These are phyloP conservation scores for Penicillium sp. DNA, from an alignment of 2,329 filamentous ascomycete species.

Conservation along the genomic window DNA sequence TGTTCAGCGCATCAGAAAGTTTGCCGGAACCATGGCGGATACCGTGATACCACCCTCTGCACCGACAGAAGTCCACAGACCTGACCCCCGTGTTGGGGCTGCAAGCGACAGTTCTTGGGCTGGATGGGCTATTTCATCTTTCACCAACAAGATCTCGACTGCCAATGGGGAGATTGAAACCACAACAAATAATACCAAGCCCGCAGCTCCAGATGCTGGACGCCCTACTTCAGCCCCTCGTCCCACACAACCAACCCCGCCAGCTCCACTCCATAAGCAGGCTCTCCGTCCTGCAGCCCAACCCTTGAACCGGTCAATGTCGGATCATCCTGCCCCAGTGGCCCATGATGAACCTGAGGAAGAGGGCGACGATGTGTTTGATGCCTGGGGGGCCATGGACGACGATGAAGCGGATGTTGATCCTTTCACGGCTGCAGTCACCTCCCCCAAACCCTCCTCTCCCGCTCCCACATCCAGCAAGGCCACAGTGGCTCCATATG, in stretches of 20 bases:
- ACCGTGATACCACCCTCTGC: slow-evolving; percentile 70
- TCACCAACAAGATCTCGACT: slow-evolving; percentile 87
- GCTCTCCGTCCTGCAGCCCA: slow-evolving; percentile 28
- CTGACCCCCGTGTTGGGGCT: slow-evolving; percentile 74
- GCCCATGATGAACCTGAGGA: slow-evolving; percentile 48
- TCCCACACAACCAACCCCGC: slow-evolving; percentile 34
- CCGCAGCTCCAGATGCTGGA: slow-evolving; percentile 44
- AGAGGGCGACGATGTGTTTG: slow-evolving; percentile 64
- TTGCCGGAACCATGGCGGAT: slow-evolving; percentile 76
- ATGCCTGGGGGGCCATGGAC: slow-evolving; percentile 73
- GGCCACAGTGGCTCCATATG: slow-evolving; percentile 59
- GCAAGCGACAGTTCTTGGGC: slow-evolving; percentile 77
- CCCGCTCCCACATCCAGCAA: slow-evolving; percentile 32
- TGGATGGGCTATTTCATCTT: slow-evolving; percentile 97
- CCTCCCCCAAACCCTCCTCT: slow-evolving; percentile 29
- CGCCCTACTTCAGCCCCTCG: slow-evolving; percentile 55
- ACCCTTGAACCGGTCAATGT: slow-evolving; percentile 42
- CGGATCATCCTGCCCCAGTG: slow-evolving; percentile 41
- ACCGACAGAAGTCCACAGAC: slow-evolving; percentile 47
- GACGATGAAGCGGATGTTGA: slow-evolving; percentile 55
- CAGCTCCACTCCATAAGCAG: slow-evolving; percentile 25
- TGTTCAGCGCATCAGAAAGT: slow-evolving; percentile 78
- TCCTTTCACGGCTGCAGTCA: slow-evolving; percentile 34
- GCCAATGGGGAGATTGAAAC: slow-evolving; percentile 85
- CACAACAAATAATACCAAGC: slow-evolving; percentile 50